A percentile compares a stretch with the other conserved stretches of the same genome.
These are phyloP conservation scores for Globisporangium uncinulatum DNA, from an alignment of 352 stramenopile species.

Conservation along the genomic window DNA sequence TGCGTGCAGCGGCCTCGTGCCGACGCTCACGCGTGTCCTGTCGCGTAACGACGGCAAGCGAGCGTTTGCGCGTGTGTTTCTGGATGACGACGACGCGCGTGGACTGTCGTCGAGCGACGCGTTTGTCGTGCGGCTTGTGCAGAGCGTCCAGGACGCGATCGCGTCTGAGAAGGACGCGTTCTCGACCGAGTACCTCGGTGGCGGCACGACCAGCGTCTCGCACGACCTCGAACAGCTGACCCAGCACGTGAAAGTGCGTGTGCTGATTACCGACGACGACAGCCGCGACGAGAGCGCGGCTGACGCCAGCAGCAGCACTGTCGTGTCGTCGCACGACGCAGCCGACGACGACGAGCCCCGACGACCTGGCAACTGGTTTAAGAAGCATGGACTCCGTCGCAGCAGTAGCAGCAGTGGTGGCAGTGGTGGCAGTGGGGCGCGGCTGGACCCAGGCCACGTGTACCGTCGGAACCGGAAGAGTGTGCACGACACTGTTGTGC, in stretches of 20 bases:
- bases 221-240: constrained; percentile 57
- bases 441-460: constrained; percentile 2
- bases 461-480: constrained; percentile 30
- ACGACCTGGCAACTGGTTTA: constrained; percentile 20
- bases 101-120: background rate
- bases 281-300: constrained; percentile 20
- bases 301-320: constrained; percentile 36
- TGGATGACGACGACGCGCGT: constrained; percentile 1
- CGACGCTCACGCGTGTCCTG: constrained; percentile 29
- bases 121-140: constrained; percentile 27
- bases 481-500: constrained; percentile 64
- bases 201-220: constrained; percentile 18
- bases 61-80: constrained; percentile 33
- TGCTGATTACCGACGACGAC: constrained; percentile 25
- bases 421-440: background rate
- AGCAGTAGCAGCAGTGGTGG: background rate
- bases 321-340: constrained; percentile 35
- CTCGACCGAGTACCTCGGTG: constrained; percentile 17
- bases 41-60: constrained; percentile 19
- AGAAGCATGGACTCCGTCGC: constrained; percentile 17
- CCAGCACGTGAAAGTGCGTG: constrained; percentile 69
- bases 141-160: constrained; percentile 53
- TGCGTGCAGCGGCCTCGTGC: constrained; percentile 46
- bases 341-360: constrained; percentile 1
- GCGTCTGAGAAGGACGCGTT: constrained; percentile 59